Evolutionary conservation across 257 asterid genomes (phyloP).

Genomic region (Solanum lignicaule): DNA sequence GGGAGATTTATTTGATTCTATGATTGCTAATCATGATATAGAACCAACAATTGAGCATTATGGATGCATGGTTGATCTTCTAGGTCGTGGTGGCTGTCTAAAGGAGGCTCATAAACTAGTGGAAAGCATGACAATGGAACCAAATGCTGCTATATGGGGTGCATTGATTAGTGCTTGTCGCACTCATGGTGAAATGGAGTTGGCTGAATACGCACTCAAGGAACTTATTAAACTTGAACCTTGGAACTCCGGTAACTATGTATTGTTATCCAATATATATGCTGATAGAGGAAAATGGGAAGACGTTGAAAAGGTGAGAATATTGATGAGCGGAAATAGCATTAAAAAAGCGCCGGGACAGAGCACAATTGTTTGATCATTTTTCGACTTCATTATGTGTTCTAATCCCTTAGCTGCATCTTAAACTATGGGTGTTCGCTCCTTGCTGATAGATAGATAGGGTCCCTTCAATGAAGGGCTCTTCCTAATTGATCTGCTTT

Average conservation of each 20-base stretch:
- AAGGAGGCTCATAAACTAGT: slow-evolving; percentile 29
- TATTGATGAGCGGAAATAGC: slow-evolving; percentile 19
- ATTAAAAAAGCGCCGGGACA: slow-evolving; percentile 23
- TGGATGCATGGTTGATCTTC: slow-evolving; percentile 42
- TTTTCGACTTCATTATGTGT: background rate
- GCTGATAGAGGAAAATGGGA: slow-evolving; percentile 37
- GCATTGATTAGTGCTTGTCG: slow-evolving; percentile 35
- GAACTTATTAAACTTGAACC: slow-evolving; percentile 34
- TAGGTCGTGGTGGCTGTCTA: slow-evolving; percentile 32
- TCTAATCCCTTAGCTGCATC: background rate
- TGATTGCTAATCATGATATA: slow-evolving; percentile 9
- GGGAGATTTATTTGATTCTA: slow-evolving; percentile 16
- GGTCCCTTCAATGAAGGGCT: background rate
- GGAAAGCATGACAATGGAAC: slow-evolving; percentile 25
- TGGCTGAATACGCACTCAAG: slow-evolving; percentile 27
- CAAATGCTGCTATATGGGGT: slow-evolving; percentile 40
- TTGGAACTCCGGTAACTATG: slow-evolving; percentile 36
- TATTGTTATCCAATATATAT: slow-evolving; percentile 35
- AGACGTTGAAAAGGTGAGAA: slow-evolving; percentile 31
- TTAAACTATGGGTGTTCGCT: background rate
- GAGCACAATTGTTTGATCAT: slow-evolving; percentile 17
- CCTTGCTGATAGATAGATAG: background rate
- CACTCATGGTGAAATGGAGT: slow-evolving; percentile 24
- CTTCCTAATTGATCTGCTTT: background rate
- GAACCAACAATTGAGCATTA: slow-evolving; percentile 32